These are phyloP conservation scores for Biancaea sappan DNA, from an alignment of 306 rosid species.

Conservation along the genomic window DNA sequence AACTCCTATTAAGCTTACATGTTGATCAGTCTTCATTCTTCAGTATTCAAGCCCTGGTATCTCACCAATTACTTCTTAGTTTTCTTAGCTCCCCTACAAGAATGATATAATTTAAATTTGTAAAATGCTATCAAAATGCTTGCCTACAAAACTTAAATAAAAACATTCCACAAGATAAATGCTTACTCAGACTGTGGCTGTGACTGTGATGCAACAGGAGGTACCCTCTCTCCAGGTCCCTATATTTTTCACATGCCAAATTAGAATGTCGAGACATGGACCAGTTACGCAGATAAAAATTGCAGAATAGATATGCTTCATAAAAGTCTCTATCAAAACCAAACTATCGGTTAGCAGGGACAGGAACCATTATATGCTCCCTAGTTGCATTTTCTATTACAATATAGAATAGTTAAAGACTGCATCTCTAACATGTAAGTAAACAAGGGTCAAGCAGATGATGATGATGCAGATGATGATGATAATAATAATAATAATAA, in stretches of 20 bases:
- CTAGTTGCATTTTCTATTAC: not conserved
- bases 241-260: conserved; percentile 12
- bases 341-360: not conserved
- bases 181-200: conserved; percentile 41
- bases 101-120: not conserved
- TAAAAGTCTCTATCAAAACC: not conserved
- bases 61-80: conserved; percentile 43
- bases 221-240: conserved; percentile 55
- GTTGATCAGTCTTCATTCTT: conserved; percentile 8
- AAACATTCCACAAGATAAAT: not conserved
- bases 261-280: not conserved
- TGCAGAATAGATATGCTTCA: not conserved
- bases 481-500: too few species aligned
- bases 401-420: not conserved
- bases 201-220: conserved; percentile 33
- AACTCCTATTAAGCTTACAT: conserved; percentile 16
- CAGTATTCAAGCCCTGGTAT: conserved; percentile 9
- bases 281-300: not conserved
- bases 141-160: not conserved
- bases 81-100: conserved; percentile 43
- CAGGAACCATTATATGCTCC: not conserved
- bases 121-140: not conserved
- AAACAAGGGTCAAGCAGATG: not conserved
- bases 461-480: too few species aligned
- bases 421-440: not conserved